A percentile compares a stretch with the other conserved stretches of the same genome.
phyloP scores from a whole-genome alignment of 2,329 filamentous ascomycete species.

The Penicillium corylophilum region DNA sequence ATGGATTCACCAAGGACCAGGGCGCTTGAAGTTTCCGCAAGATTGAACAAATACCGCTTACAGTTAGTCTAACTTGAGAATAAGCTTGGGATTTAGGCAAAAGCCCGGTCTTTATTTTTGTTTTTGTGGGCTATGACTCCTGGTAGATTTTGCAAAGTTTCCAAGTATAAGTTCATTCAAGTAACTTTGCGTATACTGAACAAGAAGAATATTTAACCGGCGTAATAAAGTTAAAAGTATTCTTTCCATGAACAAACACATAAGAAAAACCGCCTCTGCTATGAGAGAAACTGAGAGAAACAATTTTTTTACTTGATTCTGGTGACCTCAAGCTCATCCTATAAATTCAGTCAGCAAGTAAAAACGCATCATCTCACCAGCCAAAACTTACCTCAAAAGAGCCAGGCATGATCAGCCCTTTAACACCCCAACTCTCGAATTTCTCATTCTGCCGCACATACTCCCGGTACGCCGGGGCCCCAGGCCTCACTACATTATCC shows the following conservation, averaged over 20 bases:
- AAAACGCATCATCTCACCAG: not conserved
- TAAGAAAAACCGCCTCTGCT: not conserved
- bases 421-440: conserved; percentile 11
- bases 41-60: no score
- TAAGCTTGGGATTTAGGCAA: no score
- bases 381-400: conserved; percentile 9
- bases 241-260: not conserved
- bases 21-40: no score
- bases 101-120: no score
- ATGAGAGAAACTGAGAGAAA: not conserved
- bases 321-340: not conserved
- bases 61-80: no score
- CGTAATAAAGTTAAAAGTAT: no score
- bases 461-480: conserved; percentile 11
- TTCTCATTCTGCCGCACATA: conserved; percentile 7
- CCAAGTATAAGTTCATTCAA: not conserved
- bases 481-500: conserved; percentile 13
- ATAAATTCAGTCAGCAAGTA: not conserved
- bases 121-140: not conserved
- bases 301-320: not conserved
- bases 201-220: no score
- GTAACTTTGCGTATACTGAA: not conserved
- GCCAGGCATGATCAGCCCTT: conserved; percentile 12
- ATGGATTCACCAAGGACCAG: no score
- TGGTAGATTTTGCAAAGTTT: not conserved